Evolutionary conservation across 441 rosid genomes (phyloP).

Genomic region (Erysimum pusillum): DNA sequence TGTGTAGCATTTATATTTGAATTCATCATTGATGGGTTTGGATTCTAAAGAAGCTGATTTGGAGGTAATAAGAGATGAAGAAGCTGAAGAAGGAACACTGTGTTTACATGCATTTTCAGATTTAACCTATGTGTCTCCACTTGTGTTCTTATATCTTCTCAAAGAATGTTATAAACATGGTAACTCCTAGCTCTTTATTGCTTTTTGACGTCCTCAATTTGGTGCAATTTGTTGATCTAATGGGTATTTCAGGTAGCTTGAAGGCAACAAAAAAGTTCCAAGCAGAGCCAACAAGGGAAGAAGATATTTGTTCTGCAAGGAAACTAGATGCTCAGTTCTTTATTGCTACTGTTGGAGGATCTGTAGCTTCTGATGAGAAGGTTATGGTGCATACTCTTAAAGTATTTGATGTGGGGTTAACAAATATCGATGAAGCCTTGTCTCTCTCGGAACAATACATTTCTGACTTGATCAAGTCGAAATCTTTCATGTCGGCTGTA

Average conservation of each 20-base stretch:
- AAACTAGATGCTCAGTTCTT: slow-evolving; percentile 68
- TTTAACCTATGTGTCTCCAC: slow-evolving; percentile 70
- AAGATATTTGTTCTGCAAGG: slow-evolving; percentile 64
- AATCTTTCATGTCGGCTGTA: slow-evolving; percentile 81
- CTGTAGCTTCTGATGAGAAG: slow-evolving; percentile 65
- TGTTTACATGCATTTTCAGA: slow-evolving; percentile 73
- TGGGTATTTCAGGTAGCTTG: slow-evolving; percentile 61
- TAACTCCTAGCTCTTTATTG: slow-evolving; percentile 43
- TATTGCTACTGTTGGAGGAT: slow-evolving; percentile 59
- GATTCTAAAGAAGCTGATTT: slow-evolving; percentile 29
- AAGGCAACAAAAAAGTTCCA: slow-evolving; percentile 82
- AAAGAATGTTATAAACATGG: slow-evolving; percentile 88
- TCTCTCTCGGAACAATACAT: slow-evolving; percentile 59
- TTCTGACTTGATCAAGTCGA: slow-evolving; percentile 60
- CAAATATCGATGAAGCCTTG: slow-evolving; percentile 64
- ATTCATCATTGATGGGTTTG: slow-evolving; percentile 51
- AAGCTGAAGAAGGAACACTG: slow-evolving; percentile 42
- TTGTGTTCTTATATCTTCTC: slow-evolving; percentile 84
- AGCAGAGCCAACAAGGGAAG: slow-evolving; percentile 42
- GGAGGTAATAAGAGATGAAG: background rate
- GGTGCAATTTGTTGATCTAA: background rate
- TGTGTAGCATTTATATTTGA: background rate
- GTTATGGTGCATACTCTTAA: slow-evolving; percentile 66
- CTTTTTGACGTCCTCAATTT: background rate
- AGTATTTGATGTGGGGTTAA: slow-evolving; percentile 64